phyloP scores from a whole-genome alignment of 257 asterid species.

The Solanum habrochaites region DNA sequence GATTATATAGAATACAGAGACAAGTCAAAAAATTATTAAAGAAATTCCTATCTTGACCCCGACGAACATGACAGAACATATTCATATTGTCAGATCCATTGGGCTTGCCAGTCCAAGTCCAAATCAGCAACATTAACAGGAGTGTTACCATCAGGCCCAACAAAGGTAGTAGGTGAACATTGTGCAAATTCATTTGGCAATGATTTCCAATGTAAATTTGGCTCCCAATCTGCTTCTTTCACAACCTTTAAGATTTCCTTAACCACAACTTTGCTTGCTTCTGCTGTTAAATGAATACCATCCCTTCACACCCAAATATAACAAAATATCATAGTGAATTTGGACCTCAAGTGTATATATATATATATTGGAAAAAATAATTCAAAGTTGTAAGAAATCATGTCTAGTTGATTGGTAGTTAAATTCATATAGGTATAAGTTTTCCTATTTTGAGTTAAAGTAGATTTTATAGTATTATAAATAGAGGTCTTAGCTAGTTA shows the following conservation, averaged over 20 bases:
- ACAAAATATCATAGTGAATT: not conserved
- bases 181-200: conserved; percentile 37
- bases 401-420: not conserved
- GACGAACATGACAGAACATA: not conserved
- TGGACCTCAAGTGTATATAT: not conserved
- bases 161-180: conserved; percentile 27
- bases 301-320: conserved; percentile 20
- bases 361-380: not conserved
- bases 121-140: conserved; percentile 11
- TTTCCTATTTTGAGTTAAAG: not conserved
- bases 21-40: no score
- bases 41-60: not conserved
- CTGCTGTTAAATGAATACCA: conserved; percentile 47
- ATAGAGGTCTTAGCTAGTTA: not conserved
- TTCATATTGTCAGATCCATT: conserved; percentile 12
- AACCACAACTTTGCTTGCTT: conserved; percentile 44
- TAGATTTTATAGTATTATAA: not conserved
- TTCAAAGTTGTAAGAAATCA: not conserved
- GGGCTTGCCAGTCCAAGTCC: conserved; percentile 27
- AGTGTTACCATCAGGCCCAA: conserved; percentile 20
- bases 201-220: conserved; percentile 42
- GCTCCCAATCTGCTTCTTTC: conserved; percentile 49
- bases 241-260: conserved; percentile 48
- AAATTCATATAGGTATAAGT: not conserved
- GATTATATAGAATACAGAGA: no score